These are phyloP conservation scores for Castanopsis chinensis DNA, from an alignment of 306 rosid genomes.

Conservation along the genomic window DNA sequence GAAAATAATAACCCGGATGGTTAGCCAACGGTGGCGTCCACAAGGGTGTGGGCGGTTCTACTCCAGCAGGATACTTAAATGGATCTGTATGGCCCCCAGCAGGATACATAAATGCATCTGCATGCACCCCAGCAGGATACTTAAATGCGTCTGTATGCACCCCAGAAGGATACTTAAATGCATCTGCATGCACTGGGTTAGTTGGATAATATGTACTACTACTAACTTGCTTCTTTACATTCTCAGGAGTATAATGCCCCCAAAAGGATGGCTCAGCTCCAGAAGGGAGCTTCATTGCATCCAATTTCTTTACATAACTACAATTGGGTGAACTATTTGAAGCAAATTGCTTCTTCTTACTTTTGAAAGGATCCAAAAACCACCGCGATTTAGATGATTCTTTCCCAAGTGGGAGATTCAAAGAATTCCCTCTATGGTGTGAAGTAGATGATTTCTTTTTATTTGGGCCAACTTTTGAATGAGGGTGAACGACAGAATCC, in stretches of 20 bases:
- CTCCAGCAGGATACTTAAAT: conserved; percentile 19
- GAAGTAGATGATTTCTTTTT: conserved; percentile 36
- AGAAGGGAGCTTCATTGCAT: conserved; percentile 26
- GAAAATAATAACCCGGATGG: conserved; percentile 25
- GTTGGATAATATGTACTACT: conserved; percentile 14
- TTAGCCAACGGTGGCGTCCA: conserved; percentile 16
- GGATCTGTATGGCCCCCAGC: conserved; percentile 19
- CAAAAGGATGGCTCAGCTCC: conserved; percentile 39
- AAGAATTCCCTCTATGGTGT: conserved; percentile 30
- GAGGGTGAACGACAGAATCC: conserved; percentile 23
- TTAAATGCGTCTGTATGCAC: conserved; percentile 13
- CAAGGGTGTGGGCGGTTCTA: conserved; percentile 24
- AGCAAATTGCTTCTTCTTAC: conserved; percentile 39
- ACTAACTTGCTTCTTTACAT: conserved; percentile 25
- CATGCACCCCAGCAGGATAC: conserved; percentile 22
- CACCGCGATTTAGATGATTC: conserved; percentile 44
- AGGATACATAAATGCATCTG: conserved; percentile 11
- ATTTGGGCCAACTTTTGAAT: conserved; percentile 29
- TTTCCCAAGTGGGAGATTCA: conserved; percentile 35
- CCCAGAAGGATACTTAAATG: conserved; percentile 22
- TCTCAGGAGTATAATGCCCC: conserved; percentile 16
- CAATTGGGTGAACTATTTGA: conserved; percentile 31
- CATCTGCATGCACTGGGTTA: conserved; percentile 12
- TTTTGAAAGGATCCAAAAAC: conserved; percentile 40
- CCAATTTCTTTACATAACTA: conserved; percentile 26